Evolutionary conservation across 1,284 basidiomycete species (phyloP), one percentile per base, ranked within the genome.

Genomic region (Melampsora larici-populina): DNA sequence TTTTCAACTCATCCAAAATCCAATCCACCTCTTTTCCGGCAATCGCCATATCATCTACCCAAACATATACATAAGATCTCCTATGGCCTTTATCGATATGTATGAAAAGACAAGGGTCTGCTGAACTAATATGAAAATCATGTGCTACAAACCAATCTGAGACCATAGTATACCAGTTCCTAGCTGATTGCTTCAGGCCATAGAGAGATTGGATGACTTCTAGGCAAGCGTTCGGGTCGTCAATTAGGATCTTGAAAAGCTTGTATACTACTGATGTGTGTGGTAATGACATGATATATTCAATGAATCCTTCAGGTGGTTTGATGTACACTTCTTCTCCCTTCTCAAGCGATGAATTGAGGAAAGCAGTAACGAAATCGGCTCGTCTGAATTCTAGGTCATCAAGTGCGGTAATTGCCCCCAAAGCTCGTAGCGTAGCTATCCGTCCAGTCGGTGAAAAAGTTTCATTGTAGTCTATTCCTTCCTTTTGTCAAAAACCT

Each of bases 31-130:
- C 36, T 9, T 9, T 36, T 36, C 36, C 36, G 9, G 36, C 36
- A 62, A 71, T 60, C 21, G 62, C 36, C 21, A 71, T 21, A 29
- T 71, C 55, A 43, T 71, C 70, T 1, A 71, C 70, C 17, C 62
- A 58, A 2, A 71, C 24, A 62, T 36, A 71, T 21, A 71, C 70
- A 62, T 60, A 62, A 60, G 36, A 36, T 36, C 36, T 36, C 9
- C 29, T 43, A 26, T 51, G 51, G 2, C 36, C 7, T 33, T 18
- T n/a, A 43, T 62, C 55, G 5, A 13, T 26, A 26, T 71, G 51
- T 21, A 71, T 18, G 31, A 74, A 66, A 3, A 74, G 24, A 31
- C 72, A 74, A 7, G 72, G 72, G 66, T 74, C 72, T 7, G 48
- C 43, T 11, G 29, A 9, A 4, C 58, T 18, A 21, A 49, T 24